Percentiles rank a stretch among this genome's conserved stretches.
These are phyloP conservation scores for Aspergillus amoenus DNA, from an alignment of 2,329 filamentous ascomycete species.

Conservation along the genomic window DNA sequence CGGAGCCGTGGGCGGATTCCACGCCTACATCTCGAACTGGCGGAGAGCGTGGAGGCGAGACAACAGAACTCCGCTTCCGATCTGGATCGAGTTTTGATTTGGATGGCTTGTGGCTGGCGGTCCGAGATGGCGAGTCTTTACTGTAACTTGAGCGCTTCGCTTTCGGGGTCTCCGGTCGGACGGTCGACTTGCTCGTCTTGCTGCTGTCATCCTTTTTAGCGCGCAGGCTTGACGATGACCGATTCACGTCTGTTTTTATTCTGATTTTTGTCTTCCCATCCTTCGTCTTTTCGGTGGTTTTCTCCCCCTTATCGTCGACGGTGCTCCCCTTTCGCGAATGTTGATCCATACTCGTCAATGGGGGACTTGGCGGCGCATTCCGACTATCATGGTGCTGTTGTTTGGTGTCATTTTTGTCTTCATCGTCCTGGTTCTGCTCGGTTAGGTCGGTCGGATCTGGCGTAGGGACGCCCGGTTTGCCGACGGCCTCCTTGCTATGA, in stretches of 20 bases:
- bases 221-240: constrained; percentile 43
- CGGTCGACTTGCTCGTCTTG: constrained; percentile 34
- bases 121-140: constrained; percentile 34
- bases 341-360: constrained; percentile 47
- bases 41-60: constrained; percentile 37
- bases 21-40: constrained; percentile 33
- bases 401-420: constrained; percentile 27
- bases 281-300: constrained; percentile 35
- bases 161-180: constrained; percentile 41
- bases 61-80: constrained; percentile 31
- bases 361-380: constrained; percentile 48
- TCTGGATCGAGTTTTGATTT: constrained; percentile 34
- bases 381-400: constrained; percentile 29
- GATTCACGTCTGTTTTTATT: constrained; percentile 38
- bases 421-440: constrained; percentile 43
- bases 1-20: constrained; percentile 43
- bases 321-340: constrained; percentile 37
- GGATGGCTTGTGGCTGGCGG: constrained; percentile 36
- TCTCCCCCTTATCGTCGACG: constrained; percentile 30
- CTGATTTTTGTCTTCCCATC: constrained; percentile 37
- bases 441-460: constrained; percentile 72
- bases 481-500: constrained; percentile 83
- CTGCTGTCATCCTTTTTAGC: constrained; percentile 39
- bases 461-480: constrained; percentile 55
- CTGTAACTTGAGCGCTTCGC: constrained; percentile 34